A percentile compares a stretch with the other conserved stretches of the same genome.
These are phyloP conservation scores for Chamaecyparis obtusa DNA, from an alignment of 75 land plant species.

Conservation along the genomic window DNA sequence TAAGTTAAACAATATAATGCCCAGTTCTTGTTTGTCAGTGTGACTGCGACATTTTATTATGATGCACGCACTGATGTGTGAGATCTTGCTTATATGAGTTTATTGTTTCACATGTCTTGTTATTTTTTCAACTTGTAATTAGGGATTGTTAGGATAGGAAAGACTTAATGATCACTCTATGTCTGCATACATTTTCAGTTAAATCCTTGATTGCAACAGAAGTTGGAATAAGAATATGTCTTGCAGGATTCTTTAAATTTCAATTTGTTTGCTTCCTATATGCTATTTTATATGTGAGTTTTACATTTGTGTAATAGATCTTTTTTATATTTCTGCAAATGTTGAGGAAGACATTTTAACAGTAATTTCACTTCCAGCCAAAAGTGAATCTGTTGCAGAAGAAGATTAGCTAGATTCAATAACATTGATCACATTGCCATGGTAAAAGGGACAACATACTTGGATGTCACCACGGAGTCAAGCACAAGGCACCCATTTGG, in stretches of 20 bases:
- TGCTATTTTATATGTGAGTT: neutral
- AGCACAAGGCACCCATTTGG: neutral
- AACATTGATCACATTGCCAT: neutral
- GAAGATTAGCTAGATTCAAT: neutral
- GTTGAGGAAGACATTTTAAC: neutral
- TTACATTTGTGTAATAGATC: neutral
- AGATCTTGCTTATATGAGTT: neutral
- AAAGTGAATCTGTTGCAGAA: neutral
- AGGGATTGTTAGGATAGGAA: neutral
- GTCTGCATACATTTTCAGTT: neutral
- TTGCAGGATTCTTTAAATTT: neutral
- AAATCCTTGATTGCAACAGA: neutral
- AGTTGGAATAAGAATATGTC: neutral
- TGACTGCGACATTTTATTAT: neutral
- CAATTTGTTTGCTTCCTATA: neutral
- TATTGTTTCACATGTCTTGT: neutral
- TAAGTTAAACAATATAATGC: constrained; percentile 28
- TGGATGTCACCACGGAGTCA: neutral
- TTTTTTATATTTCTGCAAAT: neutral
- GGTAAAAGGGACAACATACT: neutral
- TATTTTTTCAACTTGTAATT: neutral
- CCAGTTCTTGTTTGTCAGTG: neutral
- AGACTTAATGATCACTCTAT: neutral
- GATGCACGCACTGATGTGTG: neutral
- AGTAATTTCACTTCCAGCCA: neutral